These are phyloP conservation scores for Calocybe cyanea DNA, from an alignment of 768 basidiomycete genomes.

Conservation along the genomic window DNA sequence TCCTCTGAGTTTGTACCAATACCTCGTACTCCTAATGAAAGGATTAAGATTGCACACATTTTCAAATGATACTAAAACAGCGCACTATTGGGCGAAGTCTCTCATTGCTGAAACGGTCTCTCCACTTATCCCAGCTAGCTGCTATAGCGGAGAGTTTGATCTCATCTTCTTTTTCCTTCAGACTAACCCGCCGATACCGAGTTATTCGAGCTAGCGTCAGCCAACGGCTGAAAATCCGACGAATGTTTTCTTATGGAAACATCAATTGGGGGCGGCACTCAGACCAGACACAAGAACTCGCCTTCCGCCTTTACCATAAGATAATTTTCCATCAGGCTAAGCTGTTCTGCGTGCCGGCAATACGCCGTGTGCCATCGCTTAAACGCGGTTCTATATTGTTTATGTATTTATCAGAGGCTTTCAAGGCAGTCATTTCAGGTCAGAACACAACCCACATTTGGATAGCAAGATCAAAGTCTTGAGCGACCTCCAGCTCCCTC, in stretches of 20 bases:
- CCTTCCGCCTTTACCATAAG: slow-evolving; percentile 79
- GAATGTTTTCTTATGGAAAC: slow-evolving; percentile 50
- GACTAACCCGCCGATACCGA: slow-evolving; percentile 54
- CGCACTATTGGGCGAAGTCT: slow-evolving; percentile 63
- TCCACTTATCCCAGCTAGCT: slow-evolving; percentile 76
- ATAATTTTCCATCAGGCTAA: slow-evolving; percentile 82
- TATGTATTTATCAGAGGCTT: slow-evolving; percentile 1
- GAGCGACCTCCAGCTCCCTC: slow-evolving; percentile 61
- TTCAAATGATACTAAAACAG: slow-evolving; percentile 1
- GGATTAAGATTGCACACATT: slow-evolving; percentile 9
- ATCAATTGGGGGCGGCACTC: neutral
- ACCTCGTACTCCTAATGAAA: slow-evolving; percentile 54
- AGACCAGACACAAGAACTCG: slow-evolving; percentile 18
- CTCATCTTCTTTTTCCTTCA: slow-evolving; percentile 62
- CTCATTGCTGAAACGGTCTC: slow-evolving; percentile 64
- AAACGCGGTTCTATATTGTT: slow-evolving; percentile 46
- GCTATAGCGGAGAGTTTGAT: slow-evolving; percentile 49
- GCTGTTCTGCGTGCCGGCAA: slow-evolving; percentile 62
- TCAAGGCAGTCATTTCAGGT: neutral
- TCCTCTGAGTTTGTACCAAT: slow-evolving; percentile 53
- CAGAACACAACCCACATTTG: slow-evolving; percentile 27
- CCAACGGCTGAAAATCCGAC: slow-evolving; percentile 72
- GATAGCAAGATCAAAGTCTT: slow-evolving; percentile 33
- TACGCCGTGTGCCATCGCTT: slow-evolving; percentile 65
- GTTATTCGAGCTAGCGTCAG: slow-evolving; percentile 52